Conservation (phyloP, 805 yeast genomes). For the Priceomyces haplophilus region DNA sequence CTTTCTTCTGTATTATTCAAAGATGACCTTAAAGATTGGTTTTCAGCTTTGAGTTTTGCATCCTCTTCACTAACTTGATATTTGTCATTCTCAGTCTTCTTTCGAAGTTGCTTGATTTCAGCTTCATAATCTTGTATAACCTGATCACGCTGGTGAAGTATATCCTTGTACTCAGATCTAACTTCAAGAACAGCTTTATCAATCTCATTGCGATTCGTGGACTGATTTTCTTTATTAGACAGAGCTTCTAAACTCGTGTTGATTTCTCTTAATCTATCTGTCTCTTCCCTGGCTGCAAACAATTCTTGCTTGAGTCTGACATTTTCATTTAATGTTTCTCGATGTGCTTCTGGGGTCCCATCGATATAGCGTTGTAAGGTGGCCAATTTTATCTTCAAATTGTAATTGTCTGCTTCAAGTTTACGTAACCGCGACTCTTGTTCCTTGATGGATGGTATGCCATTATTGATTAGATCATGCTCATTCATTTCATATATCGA, state of each 20-base stretch:
- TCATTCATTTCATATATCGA: background rate
- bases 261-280: constrained; percentile 10
- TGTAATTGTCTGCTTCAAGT: constrained; percentile 42
- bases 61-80: background rate
- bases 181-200: constrained; percentile 4
- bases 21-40: constrained; percentile 17
- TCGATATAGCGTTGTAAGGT: constrained; percentile 38
- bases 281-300: constrained; percentile 12
- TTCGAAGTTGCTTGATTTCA: background rate
- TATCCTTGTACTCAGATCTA: constrained; percentile 8
- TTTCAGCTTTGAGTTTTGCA: constrained; percentile 14
- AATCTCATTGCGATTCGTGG: background rate
- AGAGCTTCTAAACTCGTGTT: constrained; percentile 9
- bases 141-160: constrained; percentile 7
- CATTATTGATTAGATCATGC: constrained; percentile 9
- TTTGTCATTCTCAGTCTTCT: background rate
- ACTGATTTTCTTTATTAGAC: constrained; percentile 9
- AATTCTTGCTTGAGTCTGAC: constrained; percentile 31
- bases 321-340: constrained; percentile 36
- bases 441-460: constrained; percentile 18
- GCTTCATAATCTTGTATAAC: constrained; percentile 2
- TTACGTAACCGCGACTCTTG: constrained; percentile 19
- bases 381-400: constrained; percentile 42
- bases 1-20: constrained; percentile 7
- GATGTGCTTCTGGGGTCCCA: constrained; percentile 42